Conservation (phyloP, 1,139 yeast species). For the Blastobotrys raffinosifermentans region DNA sequence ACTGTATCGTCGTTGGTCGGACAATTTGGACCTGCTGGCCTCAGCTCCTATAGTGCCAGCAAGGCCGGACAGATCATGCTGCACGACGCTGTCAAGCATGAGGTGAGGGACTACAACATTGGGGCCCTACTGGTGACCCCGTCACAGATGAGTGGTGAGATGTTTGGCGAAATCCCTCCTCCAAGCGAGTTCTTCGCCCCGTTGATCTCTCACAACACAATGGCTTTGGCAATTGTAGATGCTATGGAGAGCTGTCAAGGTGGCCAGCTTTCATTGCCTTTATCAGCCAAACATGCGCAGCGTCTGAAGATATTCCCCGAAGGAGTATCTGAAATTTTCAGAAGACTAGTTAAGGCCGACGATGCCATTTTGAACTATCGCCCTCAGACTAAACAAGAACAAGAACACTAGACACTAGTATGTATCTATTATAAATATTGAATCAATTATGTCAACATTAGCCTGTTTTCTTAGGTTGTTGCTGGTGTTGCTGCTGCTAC, state of each 20-base stretch:
- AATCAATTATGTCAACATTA: background rate
- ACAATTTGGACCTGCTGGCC: constrained; percentile 59
- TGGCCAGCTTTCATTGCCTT: constrained; percentile 65
- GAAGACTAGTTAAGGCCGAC: too few species aligned
- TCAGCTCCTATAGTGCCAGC: constrained; percentile 74
- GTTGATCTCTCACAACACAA: constrained; percentile 54
- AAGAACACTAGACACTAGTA: background rate
- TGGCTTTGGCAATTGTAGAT: constrained; percentile 51
- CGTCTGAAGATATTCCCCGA: too few species aligned
- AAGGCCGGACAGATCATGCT: constrained; percentile 75
- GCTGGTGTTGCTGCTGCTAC: background rate
- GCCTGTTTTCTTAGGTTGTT: background rate
- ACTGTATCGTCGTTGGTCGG: constrained; percentile 61
- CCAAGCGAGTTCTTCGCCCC: constrained; percentile 75
- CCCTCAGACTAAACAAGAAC: too few species aligned
- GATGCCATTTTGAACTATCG: too few species aligned
- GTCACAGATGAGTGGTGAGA: constrained; percentile 64
- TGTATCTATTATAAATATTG: background rate
- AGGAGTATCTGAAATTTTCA: too few species aligned
- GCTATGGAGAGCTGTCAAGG: constrained; percentile 55
- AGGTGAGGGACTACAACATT: constrained; percentile 48
- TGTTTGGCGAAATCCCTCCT: constrained; percentile 65
- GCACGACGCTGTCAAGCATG: constrained; percentile 73
- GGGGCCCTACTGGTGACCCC: constrained; percentile 73
- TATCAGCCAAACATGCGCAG: constrained; percentile 69